A percentile compares a stretch with the other conserved stretches of the same genome.
These are phyloP conservation scores for Leonotis leonurus DNA, from an alignment of 257 asterid genomes.

Conservation along the genomic window DNA sequence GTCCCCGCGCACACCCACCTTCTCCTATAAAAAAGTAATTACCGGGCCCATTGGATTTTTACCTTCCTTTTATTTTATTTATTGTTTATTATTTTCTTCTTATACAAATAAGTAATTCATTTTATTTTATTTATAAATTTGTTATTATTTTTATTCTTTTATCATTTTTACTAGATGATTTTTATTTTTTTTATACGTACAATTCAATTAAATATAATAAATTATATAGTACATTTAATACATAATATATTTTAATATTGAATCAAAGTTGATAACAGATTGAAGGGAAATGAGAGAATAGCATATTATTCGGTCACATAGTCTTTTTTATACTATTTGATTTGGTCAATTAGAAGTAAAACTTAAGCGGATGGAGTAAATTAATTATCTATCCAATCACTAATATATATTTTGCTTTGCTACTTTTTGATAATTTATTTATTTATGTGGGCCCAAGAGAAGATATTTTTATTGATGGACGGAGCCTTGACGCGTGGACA, in stretches of 20 bases:
- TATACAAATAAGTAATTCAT: not conserved
- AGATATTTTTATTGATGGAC: slow-evolving; percentile 52
- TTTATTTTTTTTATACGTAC: no score
- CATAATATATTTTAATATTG: no score
- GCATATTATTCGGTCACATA: not conserved
- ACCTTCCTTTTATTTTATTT: not conserved
- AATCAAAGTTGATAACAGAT: no score
- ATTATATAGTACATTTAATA: no score
- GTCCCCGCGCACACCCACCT: slow-evolving; percentile 14
- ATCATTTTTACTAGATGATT: no score
- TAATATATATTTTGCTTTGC: not conserved
- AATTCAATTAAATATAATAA: no score
- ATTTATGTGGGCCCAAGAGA: slow-evolving; percentile 22
- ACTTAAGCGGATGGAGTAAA: slow-evolving; percentile 11
- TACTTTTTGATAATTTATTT: not conserved
- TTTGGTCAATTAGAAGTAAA: not conserved
- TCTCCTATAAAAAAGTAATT: slow-evolving; percentile 18
- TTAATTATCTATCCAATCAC: not conserved
- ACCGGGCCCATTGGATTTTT: slow-evolving; percentile 13
- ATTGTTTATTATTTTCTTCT: not conserved
- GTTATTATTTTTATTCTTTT: no score
- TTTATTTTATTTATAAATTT: no score
- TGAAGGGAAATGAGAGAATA: no score
- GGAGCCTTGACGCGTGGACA: slow-evolving; percentile 41
- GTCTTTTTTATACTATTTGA: no score